These are phyloP conservation scores for Argentina anserina DNA, from an alignment of 306 rosid species.

Conservation along the genomic window DNA sequence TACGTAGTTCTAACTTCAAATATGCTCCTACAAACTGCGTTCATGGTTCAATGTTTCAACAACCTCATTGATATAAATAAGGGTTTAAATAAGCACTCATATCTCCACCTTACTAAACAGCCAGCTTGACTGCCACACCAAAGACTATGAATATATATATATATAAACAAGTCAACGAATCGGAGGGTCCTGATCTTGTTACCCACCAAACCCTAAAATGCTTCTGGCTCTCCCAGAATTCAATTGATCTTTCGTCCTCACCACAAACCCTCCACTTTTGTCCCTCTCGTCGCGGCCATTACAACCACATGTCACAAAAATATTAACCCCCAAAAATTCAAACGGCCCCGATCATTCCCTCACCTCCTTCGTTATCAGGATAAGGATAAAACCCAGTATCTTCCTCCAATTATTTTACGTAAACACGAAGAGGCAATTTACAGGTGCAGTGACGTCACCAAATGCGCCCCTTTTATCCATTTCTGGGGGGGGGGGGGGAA, in stretches of 20 bases:
- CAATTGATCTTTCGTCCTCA: constrained; percentile 15
- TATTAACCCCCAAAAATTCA: neutral
- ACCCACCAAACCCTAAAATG: constrained; percentile 5
- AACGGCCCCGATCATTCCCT: constrained; percentile 28
- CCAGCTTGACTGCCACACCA: neutral
- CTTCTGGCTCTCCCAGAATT: too few relatives aligned
- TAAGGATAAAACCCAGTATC: constrained; percentile 48
- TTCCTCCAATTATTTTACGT: constrained; percentile 16
- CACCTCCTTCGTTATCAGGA: constrained; percentile 26
- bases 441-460: constrained; percentile 36
- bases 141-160: neutral
- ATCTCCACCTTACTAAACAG: neutral
- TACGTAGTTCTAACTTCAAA: too few relatives aligned
- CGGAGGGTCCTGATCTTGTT: constrained; percentile 12
- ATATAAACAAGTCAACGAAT: constrained; percentile 7
- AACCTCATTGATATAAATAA: neutral
- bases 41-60: neutral
- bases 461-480: constrained; percentile 36
- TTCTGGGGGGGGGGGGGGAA: too few relatives aligned
- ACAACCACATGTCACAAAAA: constrained; percentile 36
- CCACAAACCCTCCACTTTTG: constrained; percentile 14
- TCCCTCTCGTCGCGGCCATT: constrained; percentile 6
- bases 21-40: neutral
- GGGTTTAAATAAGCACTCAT: neutral
- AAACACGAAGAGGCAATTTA: constrained; percentile 22